Conservation (phyloP, 129 eudicot genomes). For the Centaurea solstitialis region DNA sequence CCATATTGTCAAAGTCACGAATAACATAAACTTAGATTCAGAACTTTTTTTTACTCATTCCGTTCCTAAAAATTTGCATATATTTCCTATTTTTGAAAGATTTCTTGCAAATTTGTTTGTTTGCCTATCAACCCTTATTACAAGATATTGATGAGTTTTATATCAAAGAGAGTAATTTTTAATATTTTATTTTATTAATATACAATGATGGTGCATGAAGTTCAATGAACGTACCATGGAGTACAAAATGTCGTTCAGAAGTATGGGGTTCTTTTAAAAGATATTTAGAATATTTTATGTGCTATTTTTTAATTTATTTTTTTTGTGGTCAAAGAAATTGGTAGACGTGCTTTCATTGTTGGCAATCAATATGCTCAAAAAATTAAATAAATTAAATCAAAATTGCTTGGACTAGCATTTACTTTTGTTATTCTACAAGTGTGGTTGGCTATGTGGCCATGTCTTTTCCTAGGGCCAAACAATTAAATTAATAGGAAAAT, state of each 20-base stretch:
- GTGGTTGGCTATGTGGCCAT: constrained; percentile 29
- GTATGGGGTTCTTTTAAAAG: constrained; percentile 12
- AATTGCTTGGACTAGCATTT: constrained; percentile 3
- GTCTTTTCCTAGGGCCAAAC: constrained; percentile 27
- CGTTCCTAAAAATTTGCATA: neutral
- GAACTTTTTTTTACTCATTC: neutral
- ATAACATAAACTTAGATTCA: neutral
- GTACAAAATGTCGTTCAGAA: constrained; percentile 3
- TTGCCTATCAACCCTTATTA: neutral
- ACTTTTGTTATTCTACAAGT: constrained; percentile 15
- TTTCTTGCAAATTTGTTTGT: no score
- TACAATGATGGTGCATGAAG: neutral
- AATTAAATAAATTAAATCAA: neutral
- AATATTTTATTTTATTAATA: neutral
- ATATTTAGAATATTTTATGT: constrained; percentile 22
- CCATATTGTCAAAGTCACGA: neutral
- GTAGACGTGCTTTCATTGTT: constrained; percentile 20
- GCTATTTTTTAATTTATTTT: no score
- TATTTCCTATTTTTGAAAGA: neutral
- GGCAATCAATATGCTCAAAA: constrained; percentile 9
- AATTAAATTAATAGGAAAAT: neutral
- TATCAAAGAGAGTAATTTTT: neutral
- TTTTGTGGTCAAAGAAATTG: neutral
- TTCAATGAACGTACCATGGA: constrained; percentile 23
- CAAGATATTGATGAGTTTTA: neutral